phyloP scores from a whole-genome alignment of 768 basidiomycete species.

The Guyanaporus albipodus region DNA sequence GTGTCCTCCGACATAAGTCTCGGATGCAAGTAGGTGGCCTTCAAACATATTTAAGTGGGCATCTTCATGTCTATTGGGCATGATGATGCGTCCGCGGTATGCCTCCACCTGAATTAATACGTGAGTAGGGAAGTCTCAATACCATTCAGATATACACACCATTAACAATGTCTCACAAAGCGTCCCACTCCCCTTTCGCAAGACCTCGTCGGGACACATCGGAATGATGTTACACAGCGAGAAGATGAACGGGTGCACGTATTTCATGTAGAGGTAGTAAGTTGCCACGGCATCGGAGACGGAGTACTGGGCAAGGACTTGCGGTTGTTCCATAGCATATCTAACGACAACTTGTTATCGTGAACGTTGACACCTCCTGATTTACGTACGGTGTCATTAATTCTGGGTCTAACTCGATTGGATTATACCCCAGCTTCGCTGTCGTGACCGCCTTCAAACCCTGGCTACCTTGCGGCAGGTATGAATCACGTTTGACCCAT shows the following conservation, averaged over 20 bases:
- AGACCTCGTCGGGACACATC: constrained; percentile 90
- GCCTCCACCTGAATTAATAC: constrained; percentile 77
- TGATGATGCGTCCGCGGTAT: constrained; percentile 85
- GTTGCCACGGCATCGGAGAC: constrained; percentile 99
- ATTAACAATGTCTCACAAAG: constrained; percentile 96
- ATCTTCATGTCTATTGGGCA: constrained; percentile 98
- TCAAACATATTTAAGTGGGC: constrained; percentile 89
- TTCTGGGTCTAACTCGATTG: constrained; percentile 96
- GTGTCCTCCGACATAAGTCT: constrained; percentile 98
- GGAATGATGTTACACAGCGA: constrained; percentile 99
- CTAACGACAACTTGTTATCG: constrained; percentile 36
- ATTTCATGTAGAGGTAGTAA: constrained; percentile 99
- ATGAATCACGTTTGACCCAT: constrained; percentile 99
- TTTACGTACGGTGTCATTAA: constrained; percentile 93
- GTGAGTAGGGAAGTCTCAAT: constrained; percentile 2
- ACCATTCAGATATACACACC: constrained; percentile 48
- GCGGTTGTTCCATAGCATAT: constrained; percentile 95
- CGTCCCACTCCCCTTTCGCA: constrained; percentile 94
- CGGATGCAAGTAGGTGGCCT: constrained; percentile 93
- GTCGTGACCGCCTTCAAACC: constrained; percentile 98
- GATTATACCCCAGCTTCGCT: constrained; percentile 93
- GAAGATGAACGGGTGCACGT: constrained; percentile 99
- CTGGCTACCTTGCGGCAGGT: constrained; percentile 96
- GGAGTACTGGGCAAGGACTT: constrained; percentile 92
- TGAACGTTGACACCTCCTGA: background rate